Base-by-base conservation (phyloP, 257 asterid species). In the Craterostigma plantagineum region DNA sequence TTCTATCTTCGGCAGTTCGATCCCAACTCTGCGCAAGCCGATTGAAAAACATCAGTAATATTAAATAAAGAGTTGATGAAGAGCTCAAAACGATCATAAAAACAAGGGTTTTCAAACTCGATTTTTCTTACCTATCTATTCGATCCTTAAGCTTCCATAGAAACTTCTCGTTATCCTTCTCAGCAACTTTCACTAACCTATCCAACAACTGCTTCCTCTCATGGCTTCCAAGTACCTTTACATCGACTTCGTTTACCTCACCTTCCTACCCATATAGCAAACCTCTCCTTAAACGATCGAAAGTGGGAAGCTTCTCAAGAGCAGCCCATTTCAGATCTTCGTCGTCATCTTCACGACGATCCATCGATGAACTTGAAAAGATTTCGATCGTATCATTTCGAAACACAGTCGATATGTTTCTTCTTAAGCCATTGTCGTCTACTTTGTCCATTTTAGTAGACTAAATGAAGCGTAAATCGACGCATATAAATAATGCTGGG, bases 311-410 rank as follows among this genome's bases (percentile, higher is more conserved):
- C 17, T 38, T 53, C 37, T 60, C 52, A n/a, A 60, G 52, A 4
- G 65, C 61, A 7, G 65, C 65, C 65, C 65, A 60, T 15, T 60
- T 53, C 4, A 60, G 35, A 11, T 56, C 68, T 18, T 48, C 55
- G 33, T 62, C 68, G 16, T 62, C 63, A 42, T 62, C 43, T 11
- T 39, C 43, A 23, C 30, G 30, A 39, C n/a, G 15, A 11, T 6
- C 43, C 7, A 5, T 13, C 7, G 43, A 39, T 39, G 43, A 37
- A 13, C 16, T 39, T n/a, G 43, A 23, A 23, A 23, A 23, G 30
- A 23, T 23, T 23, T 23, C 30, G 4, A 23, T 23, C 30, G 30
- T 23, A 23, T 23, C 30, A 6, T 23, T 23, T 23, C 30, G 2
- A 2, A 23, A 23, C 2, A 6, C 30, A 23, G 30, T 6, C 2